Conservation (phyloP, 1,139 yeast genomes). For the Candida sanyaensis region DNA sequence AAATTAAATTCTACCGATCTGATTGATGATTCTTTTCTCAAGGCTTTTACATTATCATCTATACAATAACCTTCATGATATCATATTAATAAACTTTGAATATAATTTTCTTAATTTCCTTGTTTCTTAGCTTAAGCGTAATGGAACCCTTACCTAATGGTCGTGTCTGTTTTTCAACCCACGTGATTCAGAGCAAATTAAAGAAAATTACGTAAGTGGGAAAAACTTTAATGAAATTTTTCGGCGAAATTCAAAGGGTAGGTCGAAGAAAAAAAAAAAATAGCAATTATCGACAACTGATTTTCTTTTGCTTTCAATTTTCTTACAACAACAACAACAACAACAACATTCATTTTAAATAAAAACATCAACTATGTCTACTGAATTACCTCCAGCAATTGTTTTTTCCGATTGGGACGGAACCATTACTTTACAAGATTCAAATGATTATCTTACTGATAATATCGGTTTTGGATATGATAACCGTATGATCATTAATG, state of each 20-base stretch:
- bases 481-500: constrained; percentile 66
- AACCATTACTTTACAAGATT: constrained; percentile 87
- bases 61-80: not conserved
- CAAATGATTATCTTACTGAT: constrained; percentile 90
- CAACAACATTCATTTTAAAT: not conserved
- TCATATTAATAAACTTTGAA: not conserved
- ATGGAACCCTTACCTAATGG: not conserved
- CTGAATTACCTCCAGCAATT: constrained; percentile 53
- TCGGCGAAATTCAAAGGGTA: not conserved
- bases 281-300: not conserved
- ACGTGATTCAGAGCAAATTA: constrained; percentile 2
- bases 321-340: not conserved
- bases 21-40: too few species aligned
- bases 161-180: not conserved
- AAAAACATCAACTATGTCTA: constrained; percentile 10
- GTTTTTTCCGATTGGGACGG: constrained; percentile 98
- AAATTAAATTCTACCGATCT: too few species aligned
- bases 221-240: not conserved
- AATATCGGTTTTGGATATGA: constrained; percentile 81
- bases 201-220: not conserved
- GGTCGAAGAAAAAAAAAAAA: not conserved
- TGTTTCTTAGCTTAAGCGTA: not conserved
- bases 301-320: not conserved
- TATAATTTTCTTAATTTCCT: too few species aligned
- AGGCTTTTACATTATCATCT: too few species aligned